Percentiles rank a stretch among this genome's conserved stretches.
Evolutionary conservation across 2,329 filamentous ascomycete genomes (phyloP).

Genomic region (Fusarium zealandicum): DNA sequence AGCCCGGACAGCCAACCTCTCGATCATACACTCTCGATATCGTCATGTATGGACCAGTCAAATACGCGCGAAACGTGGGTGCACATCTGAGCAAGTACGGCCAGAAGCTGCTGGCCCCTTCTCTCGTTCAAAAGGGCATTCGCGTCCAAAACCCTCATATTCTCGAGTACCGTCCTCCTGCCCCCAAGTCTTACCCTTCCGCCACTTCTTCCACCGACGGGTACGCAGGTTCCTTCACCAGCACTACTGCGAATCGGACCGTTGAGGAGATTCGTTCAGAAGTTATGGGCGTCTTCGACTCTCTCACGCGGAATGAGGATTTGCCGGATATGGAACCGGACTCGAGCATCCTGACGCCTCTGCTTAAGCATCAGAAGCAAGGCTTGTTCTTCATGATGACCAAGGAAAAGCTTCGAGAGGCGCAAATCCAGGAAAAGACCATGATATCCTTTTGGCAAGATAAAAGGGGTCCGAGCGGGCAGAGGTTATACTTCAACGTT

Average conservation of each 20-base stretch:
- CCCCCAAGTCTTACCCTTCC: conserved; percentile 44
- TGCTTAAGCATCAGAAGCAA: conserved; percentile 89
- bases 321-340: conserved; percentile 76
- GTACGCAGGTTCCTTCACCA: conserved; percentile 37
- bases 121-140: conserved; percentile 71
- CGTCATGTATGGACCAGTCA: conserved; percentile 80
- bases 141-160: conserved; percentile 80
- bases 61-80: conserved; percentile 70
- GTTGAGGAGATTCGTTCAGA: conserved; percentile 87
- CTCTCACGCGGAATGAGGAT: conserved; percentile 76
- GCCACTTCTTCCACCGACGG: conserved; percentile 31
- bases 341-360: conserved; percentile 65
- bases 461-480: conserved; percentile 57
- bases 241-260: conserved; percentile 61
- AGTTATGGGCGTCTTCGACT: conserved; percentile 87
- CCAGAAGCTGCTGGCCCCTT: conserved; percentile 71
- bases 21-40: conserved; percentile 70
- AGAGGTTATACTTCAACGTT: conserved; percentile 77
- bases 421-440: conserved; percentile 64
- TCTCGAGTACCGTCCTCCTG: conserved; percentile 55
- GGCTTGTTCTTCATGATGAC: conserved; percentile 85
- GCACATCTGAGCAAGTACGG: conserved; percentile 68
- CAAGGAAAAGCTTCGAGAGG: conserved; percentile 73
- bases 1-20: conserved; percentile 68
- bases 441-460: conserved; percentile 81